Evolutionary conservation across 2,329 filamentous ascomycete species (phyloP).

Genomic region (Xylariales sp.): DNA sequence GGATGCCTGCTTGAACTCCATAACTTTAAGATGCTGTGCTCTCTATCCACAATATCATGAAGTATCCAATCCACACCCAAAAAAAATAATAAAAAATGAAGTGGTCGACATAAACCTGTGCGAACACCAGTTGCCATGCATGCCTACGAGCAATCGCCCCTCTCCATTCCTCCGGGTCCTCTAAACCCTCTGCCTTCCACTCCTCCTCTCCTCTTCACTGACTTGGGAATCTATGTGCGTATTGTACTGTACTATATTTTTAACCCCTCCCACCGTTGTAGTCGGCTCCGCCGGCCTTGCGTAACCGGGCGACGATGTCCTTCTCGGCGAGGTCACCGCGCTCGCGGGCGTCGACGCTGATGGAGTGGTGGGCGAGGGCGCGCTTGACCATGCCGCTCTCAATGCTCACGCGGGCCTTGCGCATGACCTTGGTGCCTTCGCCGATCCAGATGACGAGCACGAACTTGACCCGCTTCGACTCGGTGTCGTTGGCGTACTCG

Average conservation of each 20-base stretch:
- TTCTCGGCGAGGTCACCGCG: constrained; percentile 55
- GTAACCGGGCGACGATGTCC: constrained; percentile 56
- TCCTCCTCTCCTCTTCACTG: too few relatives aligned
- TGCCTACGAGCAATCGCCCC: too few relatives aligned
- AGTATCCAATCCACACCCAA: too few relatives aligned
- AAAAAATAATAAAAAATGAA: too few relatives aligned
- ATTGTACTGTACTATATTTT: too few relatives aligned
- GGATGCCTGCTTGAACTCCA: too few relatives aligned
- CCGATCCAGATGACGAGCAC: constrained; percentile 66
- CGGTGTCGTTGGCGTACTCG: constrained; percentile 68
- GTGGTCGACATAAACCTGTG: too few relatives aligned
- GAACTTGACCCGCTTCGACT: constrained; percentile 66
- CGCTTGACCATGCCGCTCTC: constrained; percentile 63
- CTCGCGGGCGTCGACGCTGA: constrained; percentile 59
- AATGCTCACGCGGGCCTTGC: constrained; percentile 64
- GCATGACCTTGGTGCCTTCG: constrained; percentile 61
- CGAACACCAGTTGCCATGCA: too few relatives aligned
- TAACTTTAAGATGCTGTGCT: too few relatives aligned
- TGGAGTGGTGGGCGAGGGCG: constrained; percentile 59
- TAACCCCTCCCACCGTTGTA: constrained; percentile 63
- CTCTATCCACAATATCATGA: too few relatives aligned
- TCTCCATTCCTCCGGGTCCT: too few relatives aligned
- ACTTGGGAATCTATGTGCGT: neutral
- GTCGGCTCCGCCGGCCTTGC: constrained; percentile 66
- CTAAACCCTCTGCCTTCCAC: too few relatives aligned